Base-by-base conservation (phyloP, 2,329 filamentous ascomycete species). In the Pestalotiopsis sp. region DNA sequence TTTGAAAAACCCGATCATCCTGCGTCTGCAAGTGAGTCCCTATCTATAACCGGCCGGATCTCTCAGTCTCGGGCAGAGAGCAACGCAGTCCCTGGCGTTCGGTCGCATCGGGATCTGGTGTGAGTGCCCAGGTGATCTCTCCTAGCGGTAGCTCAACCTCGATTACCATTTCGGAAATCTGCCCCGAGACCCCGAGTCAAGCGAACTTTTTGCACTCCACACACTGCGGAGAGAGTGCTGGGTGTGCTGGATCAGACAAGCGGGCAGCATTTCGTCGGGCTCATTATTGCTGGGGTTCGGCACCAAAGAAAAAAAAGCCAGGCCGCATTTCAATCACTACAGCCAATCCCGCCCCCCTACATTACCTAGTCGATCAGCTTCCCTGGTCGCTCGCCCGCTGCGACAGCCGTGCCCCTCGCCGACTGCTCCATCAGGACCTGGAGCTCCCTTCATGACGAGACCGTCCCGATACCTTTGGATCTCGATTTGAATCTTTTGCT, bases 321-420 rank as follows among this genome's bases (percentile, higher is more conserved):
- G 31, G 36, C 62, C 23, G 31, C 41, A 41, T 13, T 38, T 64
- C 12, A 62, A 17, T 11, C 13, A 36, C 31, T 62, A 31, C 31
- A 62, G 59, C 59, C 59, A 62, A 62, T 62, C 62, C 25, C 12
- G 23, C 31, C 39, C 36, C 57, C 23, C 57, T 36, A 60, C 41
- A n/a, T 49, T 14, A 49, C 45, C 59, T 62, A 39, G 13, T 14
- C 59, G 12, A 62, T 62, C 59, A 38, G 25, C 31, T 17, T 13
- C 31, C 27, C 59, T 39, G 27, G 59, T 62, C 59, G 59, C 59
- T 9, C 59, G 59, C 17, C 57, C 57, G 27, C 57, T 59, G 57
- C 27, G 14, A 59, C 27, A 62, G 59, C 59, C 27, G 25, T 36
- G 59, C 59, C 59, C 59, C 59, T 62, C 59, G 59, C 36, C 31